phyloP scores from a whole-genome alignment of 1,284 basidiomycete species.

The Ustilago curta region DNA sequence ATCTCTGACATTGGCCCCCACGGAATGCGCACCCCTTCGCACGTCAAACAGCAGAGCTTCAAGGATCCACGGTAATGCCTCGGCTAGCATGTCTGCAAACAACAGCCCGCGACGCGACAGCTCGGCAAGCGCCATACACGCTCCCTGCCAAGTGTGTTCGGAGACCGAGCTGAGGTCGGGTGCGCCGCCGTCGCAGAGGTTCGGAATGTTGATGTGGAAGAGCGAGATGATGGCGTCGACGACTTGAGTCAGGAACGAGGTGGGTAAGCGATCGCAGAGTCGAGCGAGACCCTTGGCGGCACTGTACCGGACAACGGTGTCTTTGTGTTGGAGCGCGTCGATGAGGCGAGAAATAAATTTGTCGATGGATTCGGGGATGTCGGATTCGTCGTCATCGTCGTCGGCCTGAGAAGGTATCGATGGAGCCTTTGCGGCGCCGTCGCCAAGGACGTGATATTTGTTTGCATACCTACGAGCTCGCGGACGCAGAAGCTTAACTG shows the following conservation, averaged over 20 bases:
- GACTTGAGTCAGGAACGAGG: conserved; percentile 81
- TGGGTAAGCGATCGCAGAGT: conserved; percentile 82
- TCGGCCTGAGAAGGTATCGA: background rate
- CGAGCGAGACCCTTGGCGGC: conserved; percentile 92
- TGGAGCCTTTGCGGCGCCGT: background rate
- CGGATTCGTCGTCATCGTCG: conserved; percentile 72
- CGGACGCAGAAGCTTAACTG: conserved; percentile 58
- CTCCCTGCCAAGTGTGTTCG: conserved; percentile 94
- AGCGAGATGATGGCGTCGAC: conserved; percentile 81
- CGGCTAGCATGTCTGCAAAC: conserved; percentile 33
- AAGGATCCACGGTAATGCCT: conserved; percentile 55
- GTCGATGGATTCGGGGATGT: conserved; percentile 85
- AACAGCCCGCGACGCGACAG: conserved; percentile 82
- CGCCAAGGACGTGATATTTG: conserved; percentile 31
- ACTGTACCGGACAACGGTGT: conserved; percentile 94
- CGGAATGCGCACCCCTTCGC: conserved; percentile 87
- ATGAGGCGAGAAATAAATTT: conserved; percentile 80
- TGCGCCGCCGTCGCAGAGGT: conserved; percentile 74
- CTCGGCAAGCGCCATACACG: conserved; percentile 91
- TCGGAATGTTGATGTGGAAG: conserved; percentile 75
- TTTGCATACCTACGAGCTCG: conserved; percentile 21
- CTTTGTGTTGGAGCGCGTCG: conserved; percentile 86
- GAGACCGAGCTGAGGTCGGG: conserved; percentile 74
- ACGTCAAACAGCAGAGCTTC: conserved; percentile 88
- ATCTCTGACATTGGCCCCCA: conserved; percentile 94